Evolutionary conservation across 1,139 yeast genomes (phyloP), one percentile per base, ranked within the genome.

Genomic region (Geotrichum australiense): DNA sequence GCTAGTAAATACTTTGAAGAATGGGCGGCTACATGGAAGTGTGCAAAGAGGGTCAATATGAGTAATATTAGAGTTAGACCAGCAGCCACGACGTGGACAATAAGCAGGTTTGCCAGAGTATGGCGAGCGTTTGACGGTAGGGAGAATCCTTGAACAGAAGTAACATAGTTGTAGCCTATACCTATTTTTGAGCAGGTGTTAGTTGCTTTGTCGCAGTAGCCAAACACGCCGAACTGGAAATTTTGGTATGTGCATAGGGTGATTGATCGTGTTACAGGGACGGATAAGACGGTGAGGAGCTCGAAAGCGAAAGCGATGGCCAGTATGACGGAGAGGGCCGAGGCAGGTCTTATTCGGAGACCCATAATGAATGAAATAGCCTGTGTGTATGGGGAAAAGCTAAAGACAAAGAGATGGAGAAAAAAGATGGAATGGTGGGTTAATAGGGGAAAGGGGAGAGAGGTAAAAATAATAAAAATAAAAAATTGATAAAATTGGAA

Each of bases 141-240:
- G 25, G 71, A 64, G 63, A 76, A 75, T 30, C 69, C 69, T 24
- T 58, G 56, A 10, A 61, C 54, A 30, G 61, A 62, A 10, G 54
- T 54, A 12, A 58, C 54, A 15, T 21, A 10, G 10, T 10, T 5
- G 53, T 80, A 80, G 0, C 81, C 81, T 1, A 78, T 67, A 1
- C 71, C 60, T 0, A 71, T 66, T 0, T 50, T 40, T 0, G 80
- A 68, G 61, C 95, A 84, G 1, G 61, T 55, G 6, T 64, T 57
- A 3, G 66, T 57, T 21, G 59, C 56, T 7, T 59, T 52, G 20
- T 62, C 57, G 61, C 97, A 89, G 50, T 76, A 74, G 2, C 97
- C 98, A 66, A 89, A 84, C 1, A 85, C 86, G 5, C 98, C 98
- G 58, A 80, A 91, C 43, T 73, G 67, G 56, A 70, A 68, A 40